A percentile compares a stretch with the other conserved stretches of the same genome.
Conservation (phyloP, 441 rosid species). For the Jatropha podagrica region DNA sequence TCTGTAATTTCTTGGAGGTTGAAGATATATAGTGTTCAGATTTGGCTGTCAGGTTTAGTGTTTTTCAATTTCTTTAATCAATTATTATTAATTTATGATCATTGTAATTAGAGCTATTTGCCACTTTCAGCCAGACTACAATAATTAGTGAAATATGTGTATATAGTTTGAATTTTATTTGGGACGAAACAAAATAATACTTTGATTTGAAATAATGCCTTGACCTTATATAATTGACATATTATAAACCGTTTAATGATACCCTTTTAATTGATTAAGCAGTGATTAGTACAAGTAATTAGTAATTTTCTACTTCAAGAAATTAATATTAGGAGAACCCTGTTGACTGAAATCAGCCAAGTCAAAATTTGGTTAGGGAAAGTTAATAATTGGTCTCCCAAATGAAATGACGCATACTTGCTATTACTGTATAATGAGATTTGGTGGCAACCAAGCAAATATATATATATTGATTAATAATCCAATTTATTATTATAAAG, state of each 20-base stretch:
- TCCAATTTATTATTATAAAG: neutral
- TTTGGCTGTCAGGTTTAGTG: slow-evolving; percentile 24
- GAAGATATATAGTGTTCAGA: slow-evolving; percentile 16
- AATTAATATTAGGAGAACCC: neutral
- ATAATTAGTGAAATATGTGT: neutral
- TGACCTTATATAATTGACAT: too few relatives aligned
- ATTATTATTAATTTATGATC: neutral
- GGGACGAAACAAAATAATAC: too few relatives aligned
- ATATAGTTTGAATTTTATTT: too few relatives aligned
- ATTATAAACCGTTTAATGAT: neutral
- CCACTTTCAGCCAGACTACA: neutral
- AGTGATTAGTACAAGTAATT: neutral
- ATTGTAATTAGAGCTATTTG: neutral
- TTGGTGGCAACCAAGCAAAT: neutral
- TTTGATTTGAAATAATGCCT: too few relatives aligned
- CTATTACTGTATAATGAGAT: too few relatives aligned
- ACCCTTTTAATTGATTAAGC: neutral
- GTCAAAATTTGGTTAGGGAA: neutral
- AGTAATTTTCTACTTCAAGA: neutral
- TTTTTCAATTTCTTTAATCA: slow-evolving; percentile 1
- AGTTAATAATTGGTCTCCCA: neutral
- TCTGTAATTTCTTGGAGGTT: neutral
- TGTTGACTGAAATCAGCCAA: neutral
- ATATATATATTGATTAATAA: neutral
- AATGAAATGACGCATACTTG: neutral